Evolutionary conservation across 352 stramenopile species (phyloP).

Genomic region (Stramenopiles sp.): DNA sequence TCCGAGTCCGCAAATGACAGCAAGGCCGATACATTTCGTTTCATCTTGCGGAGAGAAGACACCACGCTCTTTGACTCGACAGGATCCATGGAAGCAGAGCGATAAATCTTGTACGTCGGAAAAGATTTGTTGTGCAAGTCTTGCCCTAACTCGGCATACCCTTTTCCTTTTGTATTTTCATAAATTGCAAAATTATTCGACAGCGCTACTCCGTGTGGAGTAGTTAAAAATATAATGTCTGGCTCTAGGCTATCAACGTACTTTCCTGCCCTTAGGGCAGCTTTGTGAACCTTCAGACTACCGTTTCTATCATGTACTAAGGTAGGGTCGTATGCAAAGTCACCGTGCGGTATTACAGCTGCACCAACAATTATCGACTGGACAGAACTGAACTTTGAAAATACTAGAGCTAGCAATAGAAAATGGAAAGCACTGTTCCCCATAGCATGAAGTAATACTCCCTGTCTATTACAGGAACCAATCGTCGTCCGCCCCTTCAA

Average conservation of each 20-base stretch:
- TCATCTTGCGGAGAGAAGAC: neutral
- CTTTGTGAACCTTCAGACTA: neutral
- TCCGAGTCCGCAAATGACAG: slow-evolving; percentile 11
- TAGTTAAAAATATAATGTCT: slow-evolving; percentile 13
- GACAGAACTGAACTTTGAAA: no score
- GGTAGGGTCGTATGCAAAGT: slow-evolving; percentile 14
- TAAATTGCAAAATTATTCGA: slow-evolving; percentile 9
- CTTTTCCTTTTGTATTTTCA: neutral
- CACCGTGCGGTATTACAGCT: slow-evolving; percentile 14
- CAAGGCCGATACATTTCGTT: neutral
- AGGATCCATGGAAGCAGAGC: neutral
- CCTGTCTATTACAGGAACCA: no score
- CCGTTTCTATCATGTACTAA: neutral
- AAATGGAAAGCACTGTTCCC: no score
- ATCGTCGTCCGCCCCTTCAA: no score
- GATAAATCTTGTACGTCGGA: neutral
- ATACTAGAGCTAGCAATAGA: no score
- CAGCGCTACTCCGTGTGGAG: slow-evolving; percentile 10
- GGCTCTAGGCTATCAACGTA: neutral
- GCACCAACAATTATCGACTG: slow-evolving; percentile 12
- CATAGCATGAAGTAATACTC: no score
- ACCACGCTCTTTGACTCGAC: neutral
- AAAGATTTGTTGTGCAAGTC: neutral
- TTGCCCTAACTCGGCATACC: neutral
- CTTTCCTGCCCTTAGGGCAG: neutral